A percentile compares a stretch with the other conserved stretches of the same genome.
Evolutionary conservation across 2,329 filamentous ascomycete genomes (phyloP).

Genomic region (Plectosphaerella cucumerina): DNA sequence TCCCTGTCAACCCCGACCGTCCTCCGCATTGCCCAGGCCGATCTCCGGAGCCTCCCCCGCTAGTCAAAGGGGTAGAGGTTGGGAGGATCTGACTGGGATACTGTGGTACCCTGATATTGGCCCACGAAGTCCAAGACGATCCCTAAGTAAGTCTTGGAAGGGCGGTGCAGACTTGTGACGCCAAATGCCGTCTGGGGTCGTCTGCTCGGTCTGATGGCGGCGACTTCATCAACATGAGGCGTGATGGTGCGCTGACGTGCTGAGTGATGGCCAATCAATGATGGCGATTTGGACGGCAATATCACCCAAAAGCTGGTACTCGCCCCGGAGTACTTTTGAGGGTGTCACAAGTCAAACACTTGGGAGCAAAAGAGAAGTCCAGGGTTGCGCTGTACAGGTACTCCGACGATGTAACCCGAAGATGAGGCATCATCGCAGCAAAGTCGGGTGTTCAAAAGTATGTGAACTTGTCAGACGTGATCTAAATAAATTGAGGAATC

Average conservation of each 20-base stretch:
- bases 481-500: background rate
- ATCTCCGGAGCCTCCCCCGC: background rate
- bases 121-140: background rate
- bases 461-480: background rate
- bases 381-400: too few relatives aligned
- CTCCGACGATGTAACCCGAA: too few relatives aligned
- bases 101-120: background rate
- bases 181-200: too few relatives aligned
- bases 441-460: background rate
- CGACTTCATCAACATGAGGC: background rate
- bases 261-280: background rate
- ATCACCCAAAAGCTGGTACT: background rate
- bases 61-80: background rate
- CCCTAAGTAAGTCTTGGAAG: background rate
- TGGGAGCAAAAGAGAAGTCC: too few relatives aligned
- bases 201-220: too few relatives aligned
- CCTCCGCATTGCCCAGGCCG: background rate
- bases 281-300: background rate
- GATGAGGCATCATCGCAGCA: too few relatives aligned
- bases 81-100: background rate
- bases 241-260: background rate
- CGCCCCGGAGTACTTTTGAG: too few relatives aligned
- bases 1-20: background rate
- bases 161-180: background rate
- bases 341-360: too few relatives aligned